Conservation (phyloP, 257 asterid genomes). For the Gentiana dahurica region DNA sequence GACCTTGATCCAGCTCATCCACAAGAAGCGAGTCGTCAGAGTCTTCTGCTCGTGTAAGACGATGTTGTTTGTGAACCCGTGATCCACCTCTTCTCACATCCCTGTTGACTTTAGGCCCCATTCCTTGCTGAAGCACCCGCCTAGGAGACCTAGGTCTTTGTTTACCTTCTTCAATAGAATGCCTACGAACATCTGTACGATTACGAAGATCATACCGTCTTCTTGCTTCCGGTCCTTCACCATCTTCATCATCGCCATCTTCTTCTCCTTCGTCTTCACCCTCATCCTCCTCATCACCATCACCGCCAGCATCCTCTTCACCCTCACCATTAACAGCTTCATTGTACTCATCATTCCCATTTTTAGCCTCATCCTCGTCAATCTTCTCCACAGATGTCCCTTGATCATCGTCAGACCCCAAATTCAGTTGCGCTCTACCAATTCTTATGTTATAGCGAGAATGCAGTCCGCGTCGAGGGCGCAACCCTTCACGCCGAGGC, state of each 20-base stretch:
- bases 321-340: constrained; percentile 36
- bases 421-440: constrained; percentile 41
- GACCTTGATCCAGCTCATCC: constrained; percentile 96
- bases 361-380: constrained; percentile 44
- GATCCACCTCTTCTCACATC: constrained; percentile 89
- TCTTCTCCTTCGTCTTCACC: constrained; percentile 53
- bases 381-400: constrained; percentile 57
- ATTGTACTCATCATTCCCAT: constrained; percentile 59
- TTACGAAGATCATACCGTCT: constrained; percentile 95
- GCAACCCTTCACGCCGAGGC: constrained; percentile 80
- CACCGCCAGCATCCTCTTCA: constrained; percentile 41
- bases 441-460: constrained; percentile 53
- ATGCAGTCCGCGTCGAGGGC: constrained; percentile 86
- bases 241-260: constrained; percentile 65
- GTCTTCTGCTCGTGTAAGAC: constrained; percentile 74
- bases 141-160: constrained; percentile 92
- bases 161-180: constrained; percentile 55
- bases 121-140: constrained; percentile 93
- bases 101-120: constrained; percentile 71
- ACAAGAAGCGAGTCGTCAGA: constrained; percentile 98
- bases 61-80: constrained; percentile 89
- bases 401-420: constrained; percentile 65
- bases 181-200: constrained; percentile 84
- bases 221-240: constrained; percentile 89
- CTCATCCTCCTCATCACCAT: constrained; percentile 42